A percentile compares a stretch with the other conserved stretches of the same genome.
Conservation (phyloP, 2,329 filamentous ascomycete species). For the Verruconis gallopava region DNA sequence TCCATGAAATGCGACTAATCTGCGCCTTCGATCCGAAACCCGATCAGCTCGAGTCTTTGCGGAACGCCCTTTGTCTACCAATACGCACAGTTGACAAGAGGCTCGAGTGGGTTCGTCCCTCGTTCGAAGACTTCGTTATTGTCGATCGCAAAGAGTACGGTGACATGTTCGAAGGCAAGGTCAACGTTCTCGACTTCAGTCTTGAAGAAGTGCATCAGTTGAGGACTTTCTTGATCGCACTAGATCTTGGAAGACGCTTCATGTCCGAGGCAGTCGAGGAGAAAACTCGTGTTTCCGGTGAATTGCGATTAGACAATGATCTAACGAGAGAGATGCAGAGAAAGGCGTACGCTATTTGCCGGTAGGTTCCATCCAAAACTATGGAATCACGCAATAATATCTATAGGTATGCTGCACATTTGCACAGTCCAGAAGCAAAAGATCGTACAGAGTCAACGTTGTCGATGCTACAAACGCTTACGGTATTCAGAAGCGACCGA, state of each 20-base stretch:
- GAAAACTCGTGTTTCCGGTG: conserved; percentile 9
- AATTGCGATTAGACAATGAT: too few relatives aligned
- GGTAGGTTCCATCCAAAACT: too few relatives aligned
- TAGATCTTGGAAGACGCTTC: conserved; percentile 7
- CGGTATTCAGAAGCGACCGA: too few relatives aligned
- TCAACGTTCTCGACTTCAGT: conserved; percentile 7
- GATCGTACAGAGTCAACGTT: too few relatives aligned
- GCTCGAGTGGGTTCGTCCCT: background rate
- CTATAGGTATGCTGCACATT: conserved; percentile 11
- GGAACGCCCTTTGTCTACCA: conserved; percentile 2
- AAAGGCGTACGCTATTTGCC: conserved; percentile 11
- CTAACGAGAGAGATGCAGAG: too few relatives aligned
- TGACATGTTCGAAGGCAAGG: conserved; percentile 3
- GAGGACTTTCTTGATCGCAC: conserved; percentile 2
- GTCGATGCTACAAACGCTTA: too few relatives aligned
- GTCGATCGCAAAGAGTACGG: conserved; percentile 9
- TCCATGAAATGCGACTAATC: conserved; percentile 9
- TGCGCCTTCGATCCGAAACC: conserved; percentile 5
- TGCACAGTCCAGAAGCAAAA: too few relatives aligned
- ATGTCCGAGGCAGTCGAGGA: conserved; percentile 9
- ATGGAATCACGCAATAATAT: too few relatives aligned
- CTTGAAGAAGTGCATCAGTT: conserved; percentile 10
- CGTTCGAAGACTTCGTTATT: conserved; percentile 8
- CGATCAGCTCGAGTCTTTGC: conserved; percentile 1
- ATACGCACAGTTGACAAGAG: background rate